phyloP scores from a whole-genome alignment of 1,139 yeast genomes.

The Arxiozyma bovina region DNA sequence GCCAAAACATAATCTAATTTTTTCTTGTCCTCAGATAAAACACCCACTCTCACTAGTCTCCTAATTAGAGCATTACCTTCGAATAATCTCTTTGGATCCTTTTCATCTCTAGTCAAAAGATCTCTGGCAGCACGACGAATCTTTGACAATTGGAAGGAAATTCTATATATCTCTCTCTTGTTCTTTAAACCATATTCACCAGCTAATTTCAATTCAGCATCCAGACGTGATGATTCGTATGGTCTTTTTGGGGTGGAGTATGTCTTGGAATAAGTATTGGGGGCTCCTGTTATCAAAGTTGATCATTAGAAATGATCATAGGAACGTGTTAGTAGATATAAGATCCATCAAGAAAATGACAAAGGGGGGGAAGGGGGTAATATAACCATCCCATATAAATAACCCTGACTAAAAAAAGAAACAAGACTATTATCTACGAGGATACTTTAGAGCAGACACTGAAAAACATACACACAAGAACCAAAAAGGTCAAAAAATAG shows the following conservation, averaged over 20 bases:
- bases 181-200: slow-evolving; percentile 99
- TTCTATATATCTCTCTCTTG: slow-evolving; percentile 81
- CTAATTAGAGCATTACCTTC: slow-evolving; percentile 96
- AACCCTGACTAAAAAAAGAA: no score
- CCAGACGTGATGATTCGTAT: slow-evolving; percentile 98
- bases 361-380: no score
- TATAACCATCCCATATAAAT: no score
- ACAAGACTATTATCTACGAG: background rate
- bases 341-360: background rate
- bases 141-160: slow-evolving; percentile 91
- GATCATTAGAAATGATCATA: background rate
- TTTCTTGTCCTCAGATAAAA: slow-evolving; percentile 97
- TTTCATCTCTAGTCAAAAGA: slow-evolving; percentile 98
- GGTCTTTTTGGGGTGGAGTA: slow-evolving; percentile 98
- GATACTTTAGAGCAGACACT: background rate
- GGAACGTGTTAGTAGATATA: background rate
- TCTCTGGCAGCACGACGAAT: slow-evolving; percentile 99
- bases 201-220: slow-evolving; percentile 96
- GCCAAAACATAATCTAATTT: slow-evolving; percentile 99
- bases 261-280: slow-evolving; percentile 98
- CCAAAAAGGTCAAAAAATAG: background rate
- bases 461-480: background rate
- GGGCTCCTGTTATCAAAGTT: slow-evolving; percentile 53
- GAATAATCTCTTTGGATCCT: slow-evolving; percentile 99
- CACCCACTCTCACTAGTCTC: slow-evolving; percentile 60